Conservation (phyloP, 192 early-diverging fungal species). For the Linnemannia hyalina region DNA sequence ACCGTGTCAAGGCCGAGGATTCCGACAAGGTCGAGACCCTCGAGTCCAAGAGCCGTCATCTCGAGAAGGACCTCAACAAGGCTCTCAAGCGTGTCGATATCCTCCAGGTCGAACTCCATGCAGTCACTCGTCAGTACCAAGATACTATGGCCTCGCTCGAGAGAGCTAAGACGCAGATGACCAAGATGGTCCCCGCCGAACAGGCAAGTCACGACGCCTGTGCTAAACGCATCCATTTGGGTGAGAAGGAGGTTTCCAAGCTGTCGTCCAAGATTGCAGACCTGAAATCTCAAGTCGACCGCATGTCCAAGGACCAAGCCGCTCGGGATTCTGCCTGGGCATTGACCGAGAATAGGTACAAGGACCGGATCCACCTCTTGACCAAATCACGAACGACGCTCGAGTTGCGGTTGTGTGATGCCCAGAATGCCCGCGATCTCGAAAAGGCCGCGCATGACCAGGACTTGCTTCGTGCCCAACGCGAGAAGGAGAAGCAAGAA, state of each 20-base stretch:
- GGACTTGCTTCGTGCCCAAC: slow-evolving; percentile 8
- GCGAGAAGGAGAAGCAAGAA: slow-evolving; percentile 3
- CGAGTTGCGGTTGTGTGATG: slow-evolving; percentile 10
- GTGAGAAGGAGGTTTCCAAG: slow-evolving; percentile 12
- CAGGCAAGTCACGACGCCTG: slow-evolving; percentile 26
- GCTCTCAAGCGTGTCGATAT: slow-evolving; percentile 9
- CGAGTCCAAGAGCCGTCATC: slow-evolving; percentile 7
- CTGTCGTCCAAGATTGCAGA: neutral
- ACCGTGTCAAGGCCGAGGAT: slow-evolving; percentile 10
- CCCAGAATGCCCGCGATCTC: neutral
- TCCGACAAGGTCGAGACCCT: neutral
- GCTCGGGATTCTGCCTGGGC: slow-evolving; percentile 12
- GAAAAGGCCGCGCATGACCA: slow-evolving; percentile 7
- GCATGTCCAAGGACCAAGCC: neutral
- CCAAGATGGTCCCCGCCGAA: slow-evolving; percentile 24
- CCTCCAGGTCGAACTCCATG: slow-evolving; percentile 30
- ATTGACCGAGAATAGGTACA: slow-evolving; percentile 2
- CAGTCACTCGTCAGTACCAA: slow-evolving; percentile 12
- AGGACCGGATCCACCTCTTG: slow-evolving; percentile 9
- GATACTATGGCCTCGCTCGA: slow-evolving; percentile 9
- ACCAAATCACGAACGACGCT: neutral
- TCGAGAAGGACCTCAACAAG: slow-evolving; percentile 15
- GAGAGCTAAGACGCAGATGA: neutral
- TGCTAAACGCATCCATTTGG: slow-evolving; percentile 10
- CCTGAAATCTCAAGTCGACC: neutral